Percentiles rank a stretch among this genome's conserved stretches.
Evolutionary conservation across 2,329 filamentous ascomycete species (phyloP).

Genomic region (Exophiala sideris): DNA sequence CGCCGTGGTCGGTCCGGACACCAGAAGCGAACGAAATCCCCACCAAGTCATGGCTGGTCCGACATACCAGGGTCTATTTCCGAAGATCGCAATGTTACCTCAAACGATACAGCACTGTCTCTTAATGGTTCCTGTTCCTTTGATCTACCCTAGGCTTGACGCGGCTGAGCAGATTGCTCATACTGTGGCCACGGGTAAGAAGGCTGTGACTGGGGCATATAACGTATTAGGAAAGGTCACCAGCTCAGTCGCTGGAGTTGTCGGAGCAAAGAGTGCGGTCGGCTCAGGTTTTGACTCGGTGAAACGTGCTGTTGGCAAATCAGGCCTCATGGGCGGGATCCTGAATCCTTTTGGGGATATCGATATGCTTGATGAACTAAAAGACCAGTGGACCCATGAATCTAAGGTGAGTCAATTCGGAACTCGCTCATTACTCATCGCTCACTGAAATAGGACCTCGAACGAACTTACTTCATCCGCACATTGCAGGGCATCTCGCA

Average conservation of each 20-base stretch:
- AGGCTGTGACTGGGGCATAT: conserved; percentile 92
- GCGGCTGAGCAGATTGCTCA: conserved; percentile 87
- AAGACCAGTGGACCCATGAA: conserved; percentile 98
- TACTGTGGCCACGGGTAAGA: conserved; percentile 91
- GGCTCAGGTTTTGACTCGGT: conserved; percentile 89
- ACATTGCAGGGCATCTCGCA: conserved; percentile 93
- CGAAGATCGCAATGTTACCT: conserved; percentile 86
- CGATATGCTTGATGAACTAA: conserved; percentile 87
- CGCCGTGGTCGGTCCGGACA: conserved; percentile 84
- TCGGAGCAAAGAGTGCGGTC: conserved; percentile 90
- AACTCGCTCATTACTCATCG: background rate
- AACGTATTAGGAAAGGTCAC: conserved; percentile 95
- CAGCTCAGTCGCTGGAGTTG: conserved; percentile 89
- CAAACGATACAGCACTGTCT: conserved; percentile 94
- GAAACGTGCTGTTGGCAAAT: conserved; percentile 95
- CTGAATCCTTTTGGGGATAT: conserved; percentile 95
- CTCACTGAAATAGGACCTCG: conserved; percentile 63
- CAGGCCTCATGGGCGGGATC: conserved; percentile 90
- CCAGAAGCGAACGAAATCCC: conserved; percentile 84
- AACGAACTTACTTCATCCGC: conserved; percentile 92
- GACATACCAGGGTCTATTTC: conserved; percentile 95
- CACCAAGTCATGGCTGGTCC: conserved; percentile 91
- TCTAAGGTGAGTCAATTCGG: conserved; percentile 62
- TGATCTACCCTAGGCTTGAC: conserved; percentile 88
- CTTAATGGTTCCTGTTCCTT: conserved; percentile 88